Percentiles rank a stretch among this genome's conserved stretches.
Evolutionary conservation across 352 stramenopile genomes (phyloP).

Genomic region (Phytophthora europaea): DNA sequence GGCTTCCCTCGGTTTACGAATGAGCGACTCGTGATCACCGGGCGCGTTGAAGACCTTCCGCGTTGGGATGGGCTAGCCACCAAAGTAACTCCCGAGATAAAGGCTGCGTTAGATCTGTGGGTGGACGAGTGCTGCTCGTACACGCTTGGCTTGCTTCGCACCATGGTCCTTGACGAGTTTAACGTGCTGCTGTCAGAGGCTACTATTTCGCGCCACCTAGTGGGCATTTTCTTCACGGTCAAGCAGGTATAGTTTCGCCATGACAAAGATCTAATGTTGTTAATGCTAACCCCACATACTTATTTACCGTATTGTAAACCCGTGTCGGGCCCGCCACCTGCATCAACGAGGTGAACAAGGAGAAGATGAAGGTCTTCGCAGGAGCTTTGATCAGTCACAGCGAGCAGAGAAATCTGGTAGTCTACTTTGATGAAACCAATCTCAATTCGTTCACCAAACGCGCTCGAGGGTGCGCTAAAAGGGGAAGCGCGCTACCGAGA

Average conservation of each 20-base stretch:
- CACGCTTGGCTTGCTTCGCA: neutral
- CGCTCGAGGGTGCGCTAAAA: no score
- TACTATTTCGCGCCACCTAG: slow-evolving; percentile 14
- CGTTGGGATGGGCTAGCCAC: neutral
- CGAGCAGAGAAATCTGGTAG: neutral
- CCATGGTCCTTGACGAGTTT: neutral
- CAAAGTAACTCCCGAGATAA: slow-evolving; percentile 4
- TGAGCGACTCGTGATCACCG: neutral
- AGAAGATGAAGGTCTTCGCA: neutral
- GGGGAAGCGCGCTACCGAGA: no score
- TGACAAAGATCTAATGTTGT: no score
- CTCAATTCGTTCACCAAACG: no score
- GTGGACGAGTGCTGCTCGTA: slow-evolving; percentile 6
- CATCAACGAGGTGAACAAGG: slow-evolving; percentile 3
- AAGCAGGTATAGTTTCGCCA: slow-evolving; percentile 11
- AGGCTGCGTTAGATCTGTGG: neutral
- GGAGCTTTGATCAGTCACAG: neutral
- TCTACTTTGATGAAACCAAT: no score
- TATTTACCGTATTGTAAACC: no score
- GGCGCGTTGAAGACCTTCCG: neutral
- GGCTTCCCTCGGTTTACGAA: neutral
- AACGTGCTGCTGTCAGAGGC: slow-evolving; percentile 10
- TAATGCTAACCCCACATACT: no score
- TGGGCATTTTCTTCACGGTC: slow-evolving; percentile 23
- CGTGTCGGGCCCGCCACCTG: no score